Evolutionary conservation across 352 stramenopile genomes (phyloP), one percentile per base, ranked within the genome.

Genomic region (Phytophthora gonapodyides): DNA sequence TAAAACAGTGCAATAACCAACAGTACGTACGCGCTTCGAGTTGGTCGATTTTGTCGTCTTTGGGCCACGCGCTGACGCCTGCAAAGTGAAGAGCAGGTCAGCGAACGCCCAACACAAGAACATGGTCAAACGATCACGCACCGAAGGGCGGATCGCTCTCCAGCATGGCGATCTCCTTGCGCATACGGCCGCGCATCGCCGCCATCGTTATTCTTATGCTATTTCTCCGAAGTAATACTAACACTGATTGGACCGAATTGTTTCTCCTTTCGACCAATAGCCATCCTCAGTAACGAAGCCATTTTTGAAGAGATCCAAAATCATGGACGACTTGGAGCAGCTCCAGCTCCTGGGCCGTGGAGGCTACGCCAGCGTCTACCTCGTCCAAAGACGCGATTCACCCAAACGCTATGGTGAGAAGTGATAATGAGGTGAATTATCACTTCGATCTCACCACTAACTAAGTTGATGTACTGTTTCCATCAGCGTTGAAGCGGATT

Each of bases 151-250:
- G 84, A 33, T 94, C 82, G 10, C 70, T 82, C 68, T 89, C 84
- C 19, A 94, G 78, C 82, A 94, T 94, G 62, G 84, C 79, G 51
- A 94, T 80, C 64, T 94, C 84, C 67, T 89, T 89, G 42, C 80
- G 79, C 84, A 92, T 94, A 7, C 84, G 79, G 35, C 80, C 77
- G 27, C 80, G 79, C 84, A 94, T 94, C 12, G 84, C 75, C 16
- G 73, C 72, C 84, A 92, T 91, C 9, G 24, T 59, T 7, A 15
- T 24, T 24, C 1, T 41, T 48, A n/a, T 38, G 12, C n/a, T 6
- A 15, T 60, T 56, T 56, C 36, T 43, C 30, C 12, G 5, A 2
- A n/a, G n/a, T 31, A 41, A 60, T 50, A 56, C 31, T 44, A 36
- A 9, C 15, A 8, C 9, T 57, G 30, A 64, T 57, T 57, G 56